Evolutionary conservation across 1,284 basidiomycete species (phyloP), one percentile per base, ranked within the genome.

Genomic region (Leccinum griseonigrum): DNA sequence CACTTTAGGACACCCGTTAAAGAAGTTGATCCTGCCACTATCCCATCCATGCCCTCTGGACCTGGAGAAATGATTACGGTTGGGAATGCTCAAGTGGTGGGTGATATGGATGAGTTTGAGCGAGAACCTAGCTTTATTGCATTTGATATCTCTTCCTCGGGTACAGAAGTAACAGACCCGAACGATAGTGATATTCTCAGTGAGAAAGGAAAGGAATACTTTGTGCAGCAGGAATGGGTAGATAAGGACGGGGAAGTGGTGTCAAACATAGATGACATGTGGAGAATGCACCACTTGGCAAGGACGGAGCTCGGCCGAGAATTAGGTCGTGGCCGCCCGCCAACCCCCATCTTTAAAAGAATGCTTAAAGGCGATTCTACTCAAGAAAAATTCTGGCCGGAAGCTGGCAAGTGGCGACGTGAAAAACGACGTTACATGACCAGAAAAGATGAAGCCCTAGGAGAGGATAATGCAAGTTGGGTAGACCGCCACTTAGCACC

Each of bases 141-240:
- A 10, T 31, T 56, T 3, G 40, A 31, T 32, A 10, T 5, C 40
- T 18, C 40, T 10, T 43, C 40, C n/a, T 31, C 18, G 4, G 22
- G 8, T 11, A 5, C 1, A 1, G 3, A 8, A 9, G 10, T 6
- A 38, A 32, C 40, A 3, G 2, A 0, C 0, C 7, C 6, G 3
- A 16, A 31, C 3, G 31, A 32, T 0, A 22, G n/a, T 4, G 40
- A 56, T 13, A 29, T 46, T 4, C 7, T 43, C 0, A 56, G 40
- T 31, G n/a, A 56, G 4, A 43, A 5, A 3, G 29, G 55, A 0
- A 32, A 2, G 7, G 29, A 22, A 3, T 28, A 46, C n/a, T 56
- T 56, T 4, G 40, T 18, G 7, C 40, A 46, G n/a, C 29, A 29
- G 5, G 40, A 31, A 4, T 43, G 40, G 29, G 1, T 46, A 22